These are phyloP conservation scores for Geotrichum histeridarum DNA, from an alignment of 1,139 yeast genomes.

Conservation along the genomic window DNA sequence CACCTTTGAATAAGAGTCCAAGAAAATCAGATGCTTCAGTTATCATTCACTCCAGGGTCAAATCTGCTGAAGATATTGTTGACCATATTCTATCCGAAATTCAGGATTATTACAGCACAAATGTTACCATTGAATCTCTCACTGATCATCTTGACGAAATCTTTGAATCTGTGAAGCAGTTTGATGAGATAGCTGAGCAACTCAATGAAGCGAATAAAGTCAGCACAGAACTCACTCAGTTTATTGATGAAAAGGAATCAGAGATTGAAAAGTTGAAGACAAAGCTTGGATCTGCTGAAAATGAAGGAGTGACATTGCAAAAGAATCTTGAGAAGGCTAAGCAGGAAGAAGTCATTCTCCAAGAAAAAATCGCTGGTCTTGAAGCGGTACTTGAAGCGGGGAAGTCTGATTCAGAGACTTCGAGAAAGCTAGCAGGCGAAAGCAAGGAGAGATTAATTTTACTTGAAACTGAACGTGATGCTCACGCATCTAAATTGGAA, in stretches of 20 bases:
- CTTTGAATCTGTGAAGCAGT: conserved; percentile 5
- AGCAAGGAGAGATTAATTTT: background rate
- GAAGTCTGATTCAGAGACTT: background rate
- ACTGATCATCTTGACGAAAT: conserved; percentile 8
- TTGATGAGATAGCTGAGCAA: conserved; percentile 7
- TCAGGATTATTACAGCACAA: background rate
- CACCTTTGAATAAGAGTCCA: background rate
- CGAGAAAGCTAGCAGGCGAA: background rate
- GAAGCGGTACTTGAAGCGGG: background rate
- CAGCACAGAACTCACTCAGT: conserved; percentile 1
- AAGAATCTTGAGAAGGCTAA: background rate
- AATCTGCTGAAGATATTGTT: background rate
- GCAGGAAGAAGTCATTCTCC: background rate
- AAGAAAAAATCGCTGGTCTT: background rate
- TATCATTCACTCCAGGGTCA: background rate
- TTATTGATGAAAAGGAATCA: conserved; percentile 8
- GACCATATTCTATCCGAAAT: conserved; percentile 1
- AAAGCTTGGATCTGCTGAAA: background rate
- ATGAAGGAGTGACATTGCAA: background rate
- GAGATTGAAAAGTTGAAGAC: background rate
- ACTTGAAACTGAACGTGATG: background rate
- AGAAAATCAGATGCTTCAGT: background rate
- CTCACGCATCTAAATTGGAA: background rate
- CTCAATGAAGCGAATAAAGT: conserved; percentile 5
- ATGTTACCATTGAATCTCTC: conserved; percentile 4